A percentile compares a stretch with the other conserved stretches of the same genome.
Evolutionary conservation across 176 grass and related monocot species (phyloP).

Genomic region (Avena eriantha): DNA sequence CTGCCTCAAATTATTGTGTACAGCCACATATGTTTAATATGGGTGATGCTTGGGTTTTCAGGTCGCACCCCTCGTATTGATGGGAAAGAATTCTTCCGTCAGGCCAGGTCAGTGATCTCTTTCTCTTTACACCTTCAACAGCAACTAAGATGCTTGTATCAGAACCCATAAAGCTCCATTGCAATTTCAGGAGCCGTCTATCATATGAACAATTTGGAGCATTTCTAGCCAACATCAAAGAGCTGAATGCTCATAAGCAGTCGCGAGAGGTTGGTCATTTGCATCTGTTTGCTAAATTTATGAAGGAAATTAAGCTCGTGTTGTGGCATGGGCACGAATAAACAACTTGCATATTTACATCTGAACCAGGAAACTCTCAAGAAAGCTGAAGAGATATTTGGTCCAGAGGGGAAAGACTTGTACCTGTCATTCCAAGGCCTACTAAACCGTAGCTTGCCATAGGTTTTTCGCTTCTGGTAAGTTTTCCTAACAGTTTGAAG

Average conservation of each 20-base stretch:
- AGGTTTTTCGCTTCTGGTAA: slow-evolving; percentile 28
- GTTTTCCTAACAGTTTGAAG: not conserved
- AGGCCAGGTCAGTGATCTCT: slow-evolving; percentile 69
- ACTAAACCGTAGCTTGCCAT: slow-evolving; percentile 72
- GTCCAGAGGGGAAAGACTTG: slow-evolving; percentile 83
- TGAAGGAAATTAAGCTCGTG: not conserved
- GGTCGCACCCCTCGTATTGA: slow-evolving; percentile 80
- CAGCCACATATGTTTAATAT: slow-evolving; percentile 15
- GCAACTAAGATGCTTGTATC: slow-evolving; percentile 4
- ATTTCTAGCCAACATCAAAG: slow-evolving; percentile 97
- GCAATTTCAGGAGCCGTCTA: slow-evolving; percentile 73
- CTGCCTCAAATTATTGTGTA: not conserved
- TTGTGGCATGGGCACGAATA: not conserved
- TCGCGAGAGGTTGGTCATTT: slow-evolving; percentile 73
- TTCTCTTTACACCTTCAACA: not conserved
- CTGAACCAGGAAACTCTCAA: slow-evolving; percentile 82
- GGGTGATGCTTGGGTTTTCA: slow-evolving; percentile 52
- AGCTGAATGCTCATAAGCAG: slow-evolving; percentile 90
- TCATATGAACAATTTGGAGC: slow-evolving; percentile 99
- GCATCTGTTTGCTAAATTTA: not conserved
- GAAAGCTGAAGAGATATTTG: slow-evolving; percentile 97
- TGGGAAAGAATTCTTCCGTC: slow-evolving; percentile 97
- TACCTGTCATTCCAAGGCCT: slow-evolving; percentile 89
- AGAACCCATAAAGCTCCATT: slow-evolving; percentile 24
- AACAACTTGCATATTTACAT: slow-evolving; percentile 4